Conservation (phyloP, 176 grass and related monocot species). For the Aegilops umbellulata region DNA sequence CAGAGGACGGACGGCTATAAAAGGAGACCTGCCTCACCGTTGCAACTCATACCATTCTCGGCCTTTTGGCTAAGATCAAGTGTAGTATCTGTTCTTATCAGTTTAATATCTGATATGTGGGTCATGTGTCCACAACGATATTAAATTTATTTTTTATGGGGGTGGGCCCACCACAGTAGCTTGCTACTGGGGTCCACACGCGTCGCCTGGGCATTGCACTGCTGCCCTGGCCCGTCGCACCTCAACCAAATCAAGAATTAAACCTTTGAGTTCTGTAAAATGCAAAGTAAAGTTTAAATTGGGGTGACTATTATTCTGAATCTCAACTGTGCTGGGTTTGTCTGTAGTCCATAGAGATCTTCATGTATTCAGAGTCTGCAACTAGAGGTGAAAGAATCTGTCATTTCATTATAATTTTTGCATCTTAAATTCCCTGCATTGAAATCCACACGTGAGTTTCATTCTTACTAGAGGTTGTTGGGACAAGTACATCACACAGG, state of each 20-base stretch:
- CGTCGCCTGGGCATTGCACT: neutral
- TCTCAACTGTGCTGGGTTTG: too few relatives aligned
- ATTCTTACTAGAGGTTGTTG: neutral
- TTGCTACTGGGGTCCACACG: neutral
- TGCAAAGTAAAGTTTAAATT: too few relatives aligned
- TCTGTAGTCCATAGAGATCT: too few relatives aligned
- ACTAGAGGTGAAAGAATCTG: too few relatives aligned
- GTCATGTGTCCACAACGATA: constrained; percentile 44
- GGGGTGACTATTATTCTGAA: too few relatives aligned
- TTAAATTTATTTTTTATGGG: constrained; percentile 68
- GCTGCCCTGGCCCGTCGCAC: neutral
- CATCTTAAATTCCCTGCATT: too few relatives aligned
- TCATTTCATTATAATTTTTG: neutral
- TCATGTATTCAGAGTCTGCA: too few relatives aligned
- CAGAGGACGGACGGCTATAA: neutral
- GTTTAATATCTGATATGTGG: constrained; percentile 88
- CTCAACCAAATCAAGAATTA: neutral
- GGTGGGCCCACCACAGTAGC: neutral
- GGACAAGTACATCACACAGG: neutral
- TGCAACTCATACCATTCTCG: constrained; percentile 62
- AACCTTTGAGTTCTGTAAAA: neutral
- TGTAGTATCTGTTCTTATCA: constrained; percentile 93
- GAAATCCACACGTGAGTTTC: too few relatives aligned
- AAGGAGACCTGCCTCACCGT: neutral
- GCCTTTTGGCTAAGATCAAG: constrained; percentile 88